These are phyloP conservation scores for Xylariomycetidae sp. DNA, from an alignment of 2,329 filamentous ascomycete species.

Conservation along the genomic window DNA sequence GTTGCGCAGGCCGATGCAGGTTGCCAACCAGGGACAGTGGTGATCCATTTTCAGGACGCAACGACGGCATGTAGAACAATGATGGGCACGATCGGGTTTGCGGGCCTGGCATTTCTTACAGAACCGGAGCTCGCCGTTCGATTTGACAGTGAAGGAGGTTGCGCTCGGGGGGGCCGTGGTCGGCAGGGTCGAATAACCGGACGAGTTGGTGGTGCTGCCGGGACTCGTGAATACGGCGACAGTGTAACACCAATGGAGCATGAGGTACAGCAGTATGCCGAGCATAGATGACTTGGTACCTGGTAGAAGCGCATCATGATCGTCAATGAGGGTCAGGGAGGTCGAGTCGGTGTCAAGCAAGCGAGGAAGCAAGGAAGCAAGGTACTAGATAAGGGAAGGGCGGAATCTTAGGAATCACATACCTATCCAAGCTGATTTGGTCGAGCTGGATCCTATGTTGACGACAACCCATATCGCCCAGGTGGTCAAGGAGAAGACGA, in stretches of 20 bases:
- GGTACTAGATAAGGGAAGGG: conserved; percentile 12
- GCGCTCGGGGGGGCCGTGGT: conserved; percentile 58
- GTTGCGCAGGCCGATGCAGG: conserved; percentile 88
- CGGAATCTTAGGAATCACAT: conserved; percentile 18
- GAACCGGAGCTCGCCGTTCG: conserved; percentile 79
- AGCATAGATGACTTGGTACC: conserved; percentile 54
- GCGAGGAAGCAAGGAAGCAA: no score
- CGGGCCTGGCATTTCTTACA: conserved; percentile 96
- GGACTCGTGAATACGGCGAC: conserved; percentile 90
- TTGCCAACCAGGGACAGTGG: conserved; percentile 96
- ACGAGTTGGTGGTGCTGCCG: conserved; percentile 61
- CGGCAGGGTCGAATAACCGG: conserved; percentile 76
- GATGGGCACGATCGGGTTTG: conserved; percentile 93
- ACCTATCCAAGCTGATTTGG: conserved; percentile 55
- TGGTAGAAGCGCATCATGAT: no score
- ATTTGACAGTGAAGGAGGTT: conserved; percentile 86
- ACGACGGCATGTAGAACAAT: conserved; percentile 90
- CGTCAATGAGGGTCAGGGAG: no score
- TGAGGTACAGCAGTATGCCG: conserved; percentile 66
- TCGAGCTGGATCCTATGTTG: conserved; percentile 59
- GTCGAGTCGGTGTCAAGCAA: no score
- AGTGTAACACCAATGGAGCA: conserved; percentile 87
- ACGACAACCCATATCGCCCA: conserved; percentile 91
- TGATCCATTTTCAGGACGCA: conserved; percentile 99
- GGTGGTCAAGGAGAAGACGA: conserved; percentile 85